phyloP scores from a whole-genome alignment of 257 asterid species.

The Lantana camara region DNA sequence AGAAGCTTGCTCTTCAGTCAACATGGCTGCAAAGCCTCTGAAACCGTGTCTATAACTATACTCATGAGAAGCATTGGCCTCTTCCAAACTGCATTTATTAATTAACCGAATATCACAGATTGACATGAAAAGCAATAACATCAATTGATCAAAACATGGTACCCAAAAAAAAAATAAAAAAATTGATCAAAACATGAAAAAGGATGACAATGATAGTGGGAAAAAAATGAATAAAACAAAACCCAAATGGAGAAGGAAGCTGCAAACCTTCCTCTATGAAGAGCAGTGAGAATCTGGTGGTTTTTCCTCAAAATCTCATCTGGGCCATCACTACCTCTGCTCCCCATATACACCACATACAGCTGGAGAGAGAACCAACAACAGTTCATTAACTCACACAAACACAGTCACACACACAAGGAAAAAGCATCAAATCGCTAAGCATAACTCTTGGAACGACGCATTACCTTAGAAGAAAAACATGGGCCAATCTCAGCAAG shows the following conservation, averaged over 20 bases:
- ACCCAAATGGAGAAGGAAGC: constrained; percentile 9
- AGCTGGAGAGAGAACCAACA: constrained; percentile 41
- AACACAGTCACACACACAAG: constrained; percentile 10
- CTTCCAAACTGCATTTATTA: constrained; percentile 57
- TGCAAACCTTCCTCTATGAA: constrained; percentile 80
- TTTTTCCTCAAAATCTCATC: constrained; percentile 78
- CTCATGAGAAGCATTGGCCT: constrained; percentile 82
- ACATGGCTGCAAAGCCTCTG: constrained; percentile 95
- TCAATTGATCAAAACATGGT: background rate
- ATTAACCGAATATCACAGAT: constrained; percentile 12
- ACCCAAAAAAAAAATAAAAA: too few species aligned
- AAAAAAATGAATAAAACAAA: background rate
- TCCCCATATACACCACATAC: constrained; percentile 97
- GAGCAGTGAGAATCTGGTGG: constrained; percentile 66
- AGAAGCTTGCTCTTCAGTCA: constrained; percentile 82
- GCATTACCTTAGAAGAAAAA: constrained; percentile 68
- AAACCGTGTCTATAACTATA: constrained; percentile 87
- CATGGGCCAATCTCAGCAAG: constrained; percentile 51
- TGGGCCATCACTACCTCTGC: constrained; percentile 64
- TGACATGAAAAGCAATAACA: constrained; percentile 19
- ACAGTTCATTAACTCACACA: constrained; percentile 3
- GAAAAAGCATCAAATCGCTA: background rate
- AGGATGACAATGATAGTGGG: background rate
- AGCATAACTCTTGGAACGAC: background rate
- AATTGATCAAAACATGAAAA: constrained; percentile 2